Evolutionary conservation across 169 alveolate genomes (phyloP).

Genomic region (Eimeria maxima): DNA sequence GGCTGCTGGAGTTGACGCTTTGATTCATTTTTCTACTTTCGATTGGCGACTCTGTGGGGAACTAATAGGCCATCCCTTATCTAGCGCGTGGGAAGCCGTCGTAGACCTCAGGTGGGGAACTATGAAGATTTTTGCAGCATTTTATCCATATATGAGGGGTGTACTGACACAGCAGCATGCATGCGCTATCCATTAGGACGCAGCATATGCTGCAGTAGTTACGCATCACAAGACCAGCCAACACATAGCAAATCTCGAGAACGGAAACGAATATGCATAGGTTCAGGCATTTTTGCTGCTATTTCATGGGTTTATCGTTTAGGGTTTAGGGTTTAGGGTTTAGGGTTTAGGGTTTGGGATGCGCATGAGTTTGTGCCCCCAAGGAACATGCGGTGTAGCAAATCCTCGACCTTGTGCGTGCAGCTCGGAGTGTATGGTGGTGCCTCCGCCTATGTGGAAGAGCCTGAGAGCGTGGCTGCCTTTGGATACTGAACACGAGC

Average conservation of each 20-base stretch:
- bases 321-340: not conserved
- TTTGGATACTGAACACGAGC: conserved; percentile 36
- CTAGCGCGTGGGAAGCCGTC: conserved; percentile 30
- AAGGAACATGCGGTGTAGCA: not conserved
- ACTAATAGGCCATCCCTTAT: conserved; percentile 16
- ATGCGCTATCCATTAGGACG: not conserved
- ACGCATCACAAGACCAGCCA: not conserved
- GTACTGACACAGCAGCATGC: not conserved
- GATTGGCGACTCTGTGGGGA: conserved; percentile 76
- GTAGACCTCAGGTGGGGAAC: conserved; percentile 70
- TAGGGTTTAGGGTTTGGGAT: too few species aligned
- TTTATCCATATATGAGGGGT: not conserved
- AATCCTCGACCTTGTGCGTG: not conserved
- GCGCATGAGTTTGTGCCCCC: not conserved
- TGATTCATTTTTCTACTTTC: conserved; percentile 67
- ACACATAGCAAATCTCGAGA: too few species aligned
- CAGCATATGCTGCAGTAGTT: not conserved
- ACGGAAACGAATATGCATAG: too few species aligned
- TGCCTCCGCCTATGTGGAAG: conserved; percentile 80
- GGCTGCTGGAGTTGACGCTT: conserved; percentile 58
- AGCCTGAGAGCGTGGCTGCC: conserved; percentile 66
- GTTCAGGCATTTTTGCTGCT: not conserved
- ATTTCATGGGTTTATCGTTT: not conserved
- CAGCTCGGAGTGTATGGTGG: conserved; percentile 82
- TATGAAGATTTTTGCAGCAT: not conserved